A percentile compares a stretch with the other conserved stretches of the same genome.
Evolutionary conservation across 805 yeast species (phyloP).

Genomic region (Wickerhamomyces alni): DNA sequence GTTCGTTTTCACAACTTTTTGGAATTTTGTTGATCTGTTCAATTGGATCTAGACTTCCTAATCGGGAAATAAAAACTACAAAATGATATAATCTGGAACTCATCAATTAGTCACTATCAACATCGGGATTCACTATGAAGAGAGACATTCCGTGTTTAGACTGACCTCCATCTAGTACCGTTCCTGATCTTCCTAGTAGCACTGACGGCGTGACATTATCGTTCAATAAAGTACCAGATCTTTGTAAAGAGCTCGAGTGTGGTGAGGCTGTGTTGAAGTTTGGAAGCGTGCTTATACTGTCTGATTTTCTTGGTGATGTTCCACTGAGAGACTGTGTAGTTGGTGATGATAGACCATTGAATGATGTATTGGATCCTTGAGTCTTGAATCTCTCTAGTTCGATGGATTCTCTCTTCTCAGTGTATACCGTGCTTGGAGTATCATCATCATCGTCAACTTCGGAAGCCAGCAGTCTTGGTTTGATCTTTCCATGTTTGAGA

Average conservation of each 20-base stretch:
- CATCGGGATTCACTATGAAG: constrained; percentile 55
- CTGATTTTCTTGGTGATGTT: constrained; percentile 10
- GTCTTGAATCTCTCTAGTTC: constrained; percentile 16
- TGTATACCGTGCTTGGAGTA: not conserved
- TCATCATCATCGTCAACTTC: constrained; percentile 66
- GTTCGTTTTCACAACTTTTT: constrained; percentile 75
- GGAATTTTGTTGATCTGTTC: constrained; percentile 58
- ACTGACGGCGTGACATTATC: constrained; percentile 12
- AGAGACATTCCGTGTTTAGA: constrained; percentile 31
- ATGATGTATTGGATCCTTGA: not conserved
- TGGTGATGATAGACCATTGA: not conserved
- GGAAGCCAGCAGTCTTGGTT: constrained; percentile 64
- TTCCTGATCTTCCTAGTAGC: constrained; percentile 27
- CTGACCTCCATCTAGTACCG: constrained; percentile 31
- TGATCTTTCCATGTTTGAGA: constrained; percentile 55
- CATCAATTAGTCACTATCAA: constrained; percentile 32
- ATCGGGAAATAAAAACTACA: constrained; percentile 3
- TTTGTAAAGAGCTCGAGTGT: not conserved
- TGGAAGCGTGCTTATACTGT: not conserved
- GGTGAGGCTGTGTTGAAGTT: not conserved
- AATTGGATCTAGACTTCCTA: constrained; percentile 5
- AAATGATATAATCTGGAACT: too few species aligned
- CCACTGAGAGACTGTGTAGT: not conserved
- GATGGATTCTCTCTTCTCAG: constrained; percentile 8
- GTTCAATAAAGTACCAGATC: constrained; percentile 19